Percentiles rank a stretch among this genome's conserved stretches.
Conservation (phyloP, 2,329 filamentous ascomycete species). For the Pseudocercospora pini-densiflorae region DNA sequence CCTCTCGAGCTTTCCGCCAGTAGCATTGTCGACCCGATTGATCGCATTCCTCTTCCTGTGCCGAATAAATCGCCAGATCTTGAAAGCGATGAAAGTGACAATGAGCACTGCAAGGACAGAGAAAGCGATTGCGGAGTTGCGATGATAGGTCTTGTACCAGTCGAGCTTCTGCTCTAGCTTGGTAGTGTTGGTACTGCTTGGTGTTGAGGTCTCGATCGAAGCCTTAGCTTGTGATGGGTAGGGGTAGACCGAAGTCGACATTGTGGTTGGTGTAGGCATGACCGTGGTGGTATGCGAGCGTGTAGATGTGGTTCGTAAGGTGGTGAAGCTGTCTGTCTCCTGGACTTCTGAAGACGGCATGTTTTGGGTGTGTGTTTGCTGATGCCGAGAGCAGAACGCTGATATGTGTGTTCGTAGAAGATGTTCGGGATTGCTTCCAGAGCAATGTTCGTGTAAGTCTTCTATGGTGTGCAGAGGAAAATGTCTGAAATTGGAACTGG, state of each 20-base stretch:
- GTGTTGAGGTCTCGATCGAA: not conserved
- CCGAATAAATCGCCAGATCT: constrained; percentile 12
- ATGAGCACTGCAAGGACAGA: constrained; percentile 11
- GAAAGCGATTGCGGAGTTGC: constrained; percentile 15
- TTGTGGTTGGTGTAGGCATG: not conserved
- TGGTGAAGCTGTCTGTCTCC: not conserved
- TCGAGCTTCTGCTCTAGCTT: constrained; percentile 8
- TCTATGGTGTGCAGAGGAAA: not conserved
- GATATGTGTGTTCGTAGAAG: not conserved
- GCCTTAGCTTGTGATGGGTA: constrained; percentile 1
- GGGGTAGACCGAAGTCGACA: not conserved
- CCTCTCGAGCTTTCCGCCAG: not conserved
- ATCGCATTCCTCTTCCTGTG: constrained; percentile 5
- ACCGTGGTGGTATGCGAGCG: not conserved
- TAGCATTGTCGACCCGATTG: not conserved
- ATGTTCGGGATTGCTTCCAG: constrained; percentile 1
- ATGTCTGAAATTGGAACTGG: not conserved
- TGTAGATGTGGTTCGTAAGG: not conserved
- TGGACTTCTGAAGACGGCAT: not conserved
- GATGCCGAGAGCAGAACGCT: not conserved
- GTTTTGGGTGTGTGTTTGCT: not conserved
- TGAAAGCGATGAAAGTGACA: constrained; percentile 12
- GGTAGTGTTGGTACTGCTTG: constrained; percentile 5
- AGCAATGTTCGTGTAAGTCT: not conserved
- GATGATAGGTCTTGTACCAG: constrained; percentile 12